Conservation (phyloP, 1,139 yeast genomes). For the Arxiozyma heterogenica region DNA sequence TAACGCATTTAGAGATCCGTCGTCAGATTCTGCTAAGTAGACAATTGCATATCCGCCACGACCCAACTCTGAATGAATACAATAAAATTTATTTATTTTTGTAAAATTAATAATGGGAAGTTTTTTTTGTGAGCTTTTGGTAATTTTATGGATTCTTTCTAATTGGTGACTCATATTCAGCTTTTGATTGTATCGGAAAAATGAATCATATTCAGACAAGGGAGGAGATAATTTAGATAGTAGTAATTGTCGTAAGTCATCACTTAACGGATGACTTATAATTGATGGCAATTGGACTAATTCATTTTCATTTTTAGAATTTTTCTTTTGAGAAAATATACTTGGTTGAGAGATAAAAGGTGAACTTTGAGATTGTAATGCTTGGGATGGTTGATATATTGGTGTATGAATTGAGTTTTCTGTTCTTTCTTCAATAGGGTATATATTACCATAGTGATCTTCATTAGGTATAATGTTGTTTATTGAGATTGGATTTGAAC, state of each 20-base stretch:
- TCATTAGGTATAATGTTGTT: not conserved
- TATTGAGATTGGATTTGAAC: not conserved
- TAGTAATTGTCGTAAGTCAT: conserved; percentile 12
- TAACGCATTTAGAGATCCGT: conserved; percentile 54
- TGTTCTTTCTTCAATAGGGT: conserved; percentile 27
- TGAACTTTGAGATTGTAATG: conserved; percentile 5
- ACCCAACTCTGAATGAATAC: conserved; percentile 58
- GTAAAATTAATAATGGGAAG: conserved; percentile 29
- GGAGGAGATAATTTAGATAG: conserved; percentile 26
- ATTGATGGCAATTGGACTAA: conserved; percentile 2
- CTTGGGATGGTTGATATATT: conserved; percentile 3
- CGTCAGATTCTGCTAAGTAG: conserved; percentile 59
- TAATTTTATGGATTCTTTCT: conserved; percentile 31
- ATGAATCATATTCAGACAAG: conserved; percentile 28
- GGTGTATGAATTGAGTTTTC: conserved; percentile 13
- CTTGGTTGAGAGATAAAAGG: conserved; percentile 5
- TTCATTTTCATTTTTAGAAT: conserved; percentile 11
- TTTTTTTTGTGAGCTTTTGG: conserved; percentile 29
- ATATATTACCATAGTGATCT: conserved; percentile 17
- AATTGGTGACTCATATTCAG: conserved; percentile 31
- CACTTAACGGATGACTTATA: conserved; percentile 20
- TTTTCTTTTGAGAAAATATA: conserved; percentile 5
- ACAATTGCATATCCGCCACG: conserved; percentile 77
- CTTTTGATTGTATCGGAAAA: conserved; percentile 26
- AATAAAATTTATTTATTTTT: conserved; percentile 43